Base-by-base conservation (phyloP, 2,329 filamentous ascomycete species). In the Chaetomium strumarium region DNA sequence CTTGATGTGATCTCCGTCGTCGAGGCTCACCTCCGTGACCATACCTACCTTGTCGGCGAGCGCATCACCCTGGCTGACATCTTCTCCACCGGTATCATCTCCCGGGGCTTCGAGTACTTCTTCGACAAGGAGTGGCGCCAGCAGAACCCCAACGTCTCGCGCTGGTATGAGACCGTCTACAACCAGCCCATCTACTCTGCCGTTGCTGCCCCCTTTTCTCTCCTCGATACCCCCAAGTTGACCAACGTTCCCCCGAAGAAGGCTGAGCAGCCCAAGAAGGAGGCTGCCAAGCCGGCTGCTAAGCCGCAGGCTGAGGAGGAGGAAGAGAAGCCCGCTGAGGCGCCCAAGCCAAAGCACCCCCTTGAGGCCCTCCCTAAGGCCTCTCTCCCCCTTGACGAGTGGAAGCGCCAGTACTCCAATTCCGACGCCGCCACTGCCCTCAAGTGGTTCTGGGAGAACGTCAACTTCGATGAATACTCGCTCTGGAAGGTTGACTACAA, bases 361-460 rank as follows among this genome's bases (percentile, higher is more conserved):
- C 81, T 95, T 61, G 92, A 96, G 73, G 72, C 82, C 62, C 87
- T 97, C 51, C 83, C 85, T 67, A 86, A 85, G 70, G 77, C 93
- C 57, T 84, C 85, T 53, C 81, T 96, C 68, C 79, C 86, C 64
- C 81, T 99, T 53, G 93, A 99, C 70, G 93, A 99, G 77, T 96
- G 86, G 88, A 99, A 99, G 87, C 90, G 93, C 69, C 85, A 89
- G 74, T 99, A 95, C 84, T 99, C 93, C 67, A 99, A 99, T 84
- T 82, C 86, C 71, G 90, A 96, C 60, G 91, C 88, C 64, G 78
- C 84, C 60, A 85, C 79, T 60, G 90, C 92, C 66, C 78, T 97
- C 67, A 91, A 92, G 72, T 97, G 88, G 87, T 97, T 99, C 85
- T 99, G 92, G 92, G 85, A 96, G 78, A 90, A 95, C 74, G 83